Evolutionary conservation across 495 filamentous ascomycete genomes (phyloP).

Genomic region (Pyrenula massariospora): DNA sequence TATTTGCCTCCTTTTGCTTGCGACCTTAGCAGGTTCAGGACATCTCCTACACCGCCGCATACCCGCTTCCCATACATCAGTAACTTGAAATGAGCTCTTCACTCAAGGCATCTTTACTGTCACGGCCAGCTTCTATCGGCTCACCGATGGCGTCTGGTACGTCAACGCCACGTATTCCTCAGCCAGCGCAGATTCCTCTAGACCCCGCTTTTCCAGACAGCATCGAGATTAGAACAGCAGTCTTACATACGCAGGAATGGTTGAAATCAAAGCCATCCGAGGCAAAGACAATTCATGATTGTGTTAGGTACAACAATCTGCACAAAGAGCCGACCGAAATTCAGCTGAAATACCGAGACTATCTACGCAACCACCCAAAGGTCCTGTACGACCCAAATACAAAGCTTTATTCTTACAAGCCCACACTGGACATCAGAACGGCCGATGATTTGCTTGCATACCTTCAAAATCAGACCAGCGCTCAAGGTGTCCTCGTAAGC

Average conservation of each 20-base stretch:
- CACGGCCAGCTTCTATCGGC: not conserved
- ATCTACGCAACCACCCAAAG: conserved; percentile 37
- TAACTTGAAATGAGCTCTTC: not conserved
- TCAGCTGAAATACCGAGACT: not conserved
- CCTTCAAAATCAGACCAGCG: conserved; percentile 71
- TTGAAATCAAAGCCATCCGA: conserved; percentile 35
- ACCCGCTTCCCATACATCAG: too few relatives aligned
- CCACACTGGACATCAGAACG: conserved; percentile 65
- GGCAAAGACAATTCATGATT: conserved; percentile 5
- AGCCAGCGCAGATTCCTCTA: not conserved
- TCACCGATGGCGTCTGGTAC: not conserved
- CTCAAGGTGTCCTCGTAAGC: conserved; percentile 66
- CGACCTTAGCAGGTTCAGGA: too few relatives aligned
- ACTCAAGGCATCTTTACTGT: not conserved
- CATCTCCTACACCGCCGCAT: too few relatives aligned
- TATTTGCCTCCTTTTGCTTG: not conserved
- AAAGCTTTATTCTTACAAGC: conserved; percentile 41
- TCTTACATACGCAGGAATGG: not conserved
- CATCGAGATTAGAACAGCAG: conserved; percentile 19
- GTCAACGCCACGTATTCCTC: not conserved
- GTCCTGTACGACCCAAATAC: conserved; percentile 50
- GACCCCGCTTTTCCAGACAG: conserved; percentile 54
- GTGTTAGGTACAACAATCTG: not conserved
- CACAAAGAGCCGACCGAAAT: not conserved
- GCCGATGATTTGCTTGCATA: conserved; percentile 64